These are phyloP conservation scores for Metroxylon sagu DNA, from an alignment of 176 grass and related monocot genomes.

Conservation along the genomic window DNA sequence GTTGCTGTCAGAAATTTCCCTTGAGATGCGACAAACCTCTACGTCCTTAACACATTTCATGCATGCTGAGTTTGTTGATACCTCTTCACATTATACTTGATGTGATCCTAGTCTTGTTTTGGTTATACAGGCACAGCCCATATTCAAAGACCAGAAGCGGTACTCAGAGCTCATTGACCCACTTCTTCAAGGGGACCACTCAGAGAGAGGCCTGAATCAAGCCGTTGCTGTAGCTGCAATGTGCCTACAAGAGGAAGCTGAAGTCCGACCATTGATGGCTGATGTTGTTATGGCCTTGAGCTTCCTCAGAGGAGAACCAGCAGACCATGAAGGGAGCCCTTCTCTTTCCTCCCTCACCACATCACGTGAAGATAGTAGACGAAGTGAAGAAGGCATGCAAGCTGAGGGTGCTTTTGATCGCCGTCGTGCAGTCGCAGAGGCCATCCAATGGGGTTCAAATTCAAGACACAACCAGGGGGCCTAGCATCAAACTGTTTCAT, in stretches of 20 bases:
- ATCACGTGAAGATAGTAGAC: slow-evolving; percentile 16
- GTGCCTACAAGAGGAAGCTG: slow-evolving; percentile 76
- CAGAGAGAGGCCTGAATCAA: slow-evolving; percentile 53
- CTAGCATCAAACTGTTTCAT: slow-evolving; percentile 2
- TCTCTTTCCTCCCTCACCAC: neutral
- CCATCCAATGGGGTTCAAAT: slow-evolving; percentile 51
- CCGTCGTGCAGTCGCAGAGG: slow-evolving; percentile 36
- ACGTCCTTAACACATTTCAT: too few relatives aligned
- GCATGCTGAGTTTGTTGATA: too few relatives aligned
- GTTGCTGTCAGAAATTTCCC: too few relatives aligned
- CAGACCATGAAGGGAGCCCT: slow-evolving; percentile 19
- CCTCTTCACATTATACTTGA: too few relatives aligned
- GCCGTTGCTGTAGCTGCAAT: slow-evolving; percentile 67
- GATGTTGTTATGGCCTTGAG: slow-evolving; percentile 62
- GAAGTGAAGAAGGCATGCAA: slow-evolving; percentile 7
- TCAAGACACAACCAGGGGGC: slow-evolving; percentile 29
- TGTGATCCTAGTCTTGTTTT: slow-evolving; percentile 14
- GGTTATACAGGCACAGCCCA: slow-evolving; percentile 49
- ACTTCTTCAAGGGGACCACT: slow-evolving; percentile 53
- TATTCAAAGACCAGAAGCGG: slow-evolving; percentile 56
- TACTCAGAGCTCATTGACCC: slow-evolving; percentile 61
- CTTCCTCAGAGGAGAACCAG: slow-evolving; percentile 34
- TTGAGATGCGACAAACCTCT: too few relatives aligned
- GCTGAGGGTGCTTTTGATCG: slow-evolving; percentile 26
- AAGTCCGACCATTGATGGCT: slow-evolving; percentile 57